phyloP scores from a whole-genome alignment of 1,284 basidiomycete species.

The Tilletia setariae region DNA sequence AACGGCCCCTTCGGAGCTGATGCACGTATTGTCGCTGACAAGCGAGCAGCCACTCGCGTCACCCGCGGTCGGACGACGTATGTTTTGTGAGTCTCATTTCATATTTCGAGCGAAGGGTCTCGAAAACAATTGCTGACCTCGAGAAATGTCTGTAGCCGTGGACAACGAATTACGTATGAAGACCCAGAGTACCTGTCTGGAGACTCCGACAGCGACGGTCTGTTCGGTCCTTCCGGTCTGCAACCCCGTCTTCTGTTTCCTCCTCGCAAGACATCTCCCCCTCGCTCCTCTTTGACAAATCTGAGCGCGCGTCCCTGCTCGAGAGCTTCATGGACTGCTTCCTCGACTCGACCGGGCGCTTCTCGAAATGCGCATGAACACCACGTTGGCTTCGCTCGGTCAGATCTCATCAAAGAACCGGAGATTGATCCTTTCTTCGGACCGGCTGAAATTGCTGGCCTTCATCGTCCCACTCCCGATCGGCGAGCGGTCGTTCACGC shows the following conservation, averaged over 20 bases:
- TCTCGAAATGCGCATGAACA: background rate
- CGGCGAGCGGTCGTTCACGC: background rate
- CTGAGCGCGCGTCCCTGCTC: too few relatives aligned
- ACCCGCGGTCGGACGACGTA: constrained; percentile 33
- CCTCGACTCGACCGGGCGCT: constrained; percentile 12
- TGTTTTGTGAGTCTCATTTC: constrained; percentile 28
- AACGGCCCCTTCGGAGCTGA: constrained; percentile 30
- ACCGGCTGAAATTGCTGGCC: background rate
- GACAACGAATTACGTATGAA: constrained; percentile 37
- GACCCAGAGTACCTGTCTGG: constrained; percentile 40
- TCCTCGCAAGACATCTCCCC: background rate
- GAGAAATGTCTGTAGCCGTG: constrained; percentile 18
- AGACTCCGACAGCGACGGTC: constrained; percentile 19
- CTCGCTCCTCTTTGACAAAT: background rate
- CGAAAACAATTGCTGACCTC: background rate
- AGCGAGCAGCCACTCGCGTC: background rate
- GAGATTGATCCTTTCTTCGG: constrained; percentile 8
- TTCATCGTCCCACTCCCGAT: background rate
- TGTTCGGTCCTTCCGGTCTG: constrained; percentile 5
- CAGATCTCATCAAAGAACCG: background rate
- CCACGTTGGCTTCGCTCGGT: background rate
- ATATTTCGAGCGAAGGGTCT: background rate
- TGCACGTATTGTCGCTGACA: constrained; percentile 21
- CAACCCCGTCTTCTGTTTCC: constrained; percentile 9
- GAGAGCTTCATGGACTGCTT: background rate